Percentiles rank a stretch among this genome's conserved stretches.
phyloP scores from a whole-genome alignment of 345 rosid species.

The Rhodamnia rubescens region DNA sequence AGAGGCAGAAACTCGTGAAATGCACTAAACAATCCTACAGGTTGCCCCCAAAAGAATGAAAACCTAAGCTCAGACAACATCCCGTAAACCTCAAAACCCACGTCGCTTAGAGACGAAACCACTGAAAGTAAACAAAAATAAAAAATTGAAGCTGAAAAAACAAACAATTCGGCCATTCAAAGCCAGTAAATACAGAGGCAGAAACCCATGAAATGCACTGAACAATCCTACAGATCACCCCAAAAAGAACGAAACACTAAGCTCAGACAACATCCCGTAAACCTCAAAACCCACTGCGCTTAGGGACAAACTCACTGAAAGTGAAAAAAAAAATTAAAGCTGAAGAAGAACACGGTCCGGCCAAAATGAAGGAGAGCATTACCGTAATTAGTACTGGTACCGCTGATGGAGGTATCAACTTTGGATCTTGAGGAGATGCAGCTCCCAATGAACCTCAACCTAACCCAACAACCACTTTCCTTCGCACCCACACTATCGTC shows the following conservation, averaged over 20 bases:
- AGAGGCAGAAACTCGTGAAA: background rate
- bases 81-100: background rate
- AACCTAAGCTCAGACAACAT: background rate
- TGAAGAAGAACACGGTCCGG: background rate
- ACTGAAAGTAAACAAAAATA: background rate
- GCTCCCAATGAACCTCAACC: slow-evolving; percentile 41
- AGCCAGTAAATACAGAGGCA: background rate
- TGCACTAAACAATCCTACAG: background rate
- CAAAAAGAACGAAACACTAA: background rate
- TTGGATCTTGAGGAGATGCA: slow-evolving; percentile 74
- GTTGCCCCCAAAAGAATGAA: background rate
- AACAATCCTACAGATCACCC: background rate
- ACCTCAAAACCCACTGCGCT: background rate
- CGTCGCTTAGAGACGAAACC: background rate
- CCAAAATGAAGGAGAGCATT: background rate
- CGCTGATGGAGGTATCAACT: slow-evolving; percentile 57
- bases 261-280: background rate
- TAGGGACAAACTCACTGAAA: background rate
- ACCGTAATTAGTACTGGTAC: slow-evolving; percentile 39
- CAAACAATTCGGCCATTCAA: background rate
- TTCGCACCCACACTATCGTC: slow-evolving; percentile 22
- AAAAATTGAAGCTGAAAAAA: background rate
- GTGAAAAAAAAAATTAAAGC: background rate
- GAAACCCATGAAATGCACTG: background rate
- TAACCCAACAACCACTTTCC: slow-evolving; percentile 64